Conservation (phyloP, 2,329 filamentous ascomycete species). For the Fusarium oligoseptatum region DNA sequence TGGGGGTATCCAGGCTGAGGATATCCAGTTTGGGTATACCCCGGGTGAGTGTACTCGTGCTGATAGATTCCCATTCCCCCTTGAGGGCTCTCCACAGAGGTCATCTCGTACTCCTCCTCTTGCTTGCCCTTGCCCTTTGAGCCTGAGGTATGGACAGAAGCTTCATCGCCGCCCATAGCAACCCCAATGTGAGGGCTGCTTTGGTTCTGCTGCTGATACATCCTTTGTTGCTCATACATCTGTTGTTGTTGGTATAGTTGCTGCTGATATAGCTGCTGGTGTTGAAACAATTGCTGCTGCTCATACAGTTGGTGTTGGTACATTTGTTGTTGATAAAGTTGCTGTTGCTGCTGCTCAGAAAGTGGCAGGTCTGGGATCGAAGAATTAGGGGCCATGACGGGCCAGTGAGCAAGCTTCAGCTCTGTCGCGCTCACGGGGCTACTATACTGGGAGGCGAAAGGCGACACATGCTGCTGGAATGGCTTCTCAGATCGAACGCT, state of each 20-base stretch:
- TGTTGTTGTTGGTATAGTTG: constrained; percentile 22
- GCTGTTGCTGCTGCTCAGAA: background rate
- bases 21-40: background rate
- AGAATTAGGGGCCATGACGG: constrained; percentile 24
- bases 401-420: constrained; percentile 39
- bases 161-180: constrained; percentile 24
- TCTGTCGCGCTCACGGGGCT: constrained; percentile 66
- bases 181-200: constrained; percentile 21
- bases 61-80: constrained; percentile 34
- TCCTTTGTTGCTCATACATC: background rate
- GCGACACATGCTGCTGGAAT: constrained; percentile 67
- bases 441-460: constrained; percentile 71
- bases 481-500: constrained; percentile 57
- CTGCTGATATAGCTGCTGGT: constrained; percentile 6
- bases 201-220: constrained; percentile 23
- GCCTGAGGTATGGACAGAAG: constrained; percentile 19
- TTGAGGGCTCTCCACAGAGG: constrained; percentile 57
- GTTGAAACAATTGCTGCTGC: constrained; percentile 15
- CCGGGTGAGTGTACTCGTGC: background rate
- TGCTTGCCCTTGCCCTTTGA: constrained; percentile 36
- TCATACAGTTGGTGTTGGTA: constrained; percentile 8
- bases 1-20: constrained; percentile 8
- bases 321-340: constrained; percentile 19
- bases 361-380: background rate
- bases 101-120: constrained; percentile 64